Percentiles rank a stretch among this genome's conserved stretches.
Evolutionary conservation across 164 flowering plant genomes (phyloP).

Genomic region (Aristolochia fimbriata): DNA sequence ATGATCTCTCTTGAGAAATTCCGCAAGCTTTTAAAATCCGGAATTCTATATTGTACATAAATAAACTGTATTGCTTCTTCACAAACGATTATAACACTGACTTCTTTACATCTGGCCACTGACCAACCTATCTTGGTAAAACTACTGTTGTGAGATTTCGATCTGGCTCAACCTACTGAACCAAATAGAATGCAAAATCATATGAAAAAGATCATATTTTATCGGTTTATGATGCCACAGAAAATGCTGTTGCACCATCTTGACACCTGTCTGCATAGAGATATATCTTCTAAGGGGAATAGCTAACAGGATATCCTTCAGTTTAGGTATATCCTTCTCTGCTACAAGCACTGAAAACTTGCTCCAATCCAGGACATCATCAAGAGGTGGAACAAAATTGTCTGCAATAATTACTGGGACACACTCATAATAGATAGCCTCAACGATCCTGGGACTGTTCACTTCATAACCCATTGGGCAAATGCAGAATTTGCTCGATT

Average conservation of each 20-base stretch:
- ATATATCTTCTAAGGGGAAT: conserved; percentile 9
- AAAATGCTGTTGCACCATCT: conserved; percentile 15
- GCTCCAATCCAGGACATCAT: conserved; percentile 16
- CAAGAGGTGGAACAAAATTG: conserved; percentile 19
- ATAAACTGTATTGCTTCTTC: too few relatives aligned
- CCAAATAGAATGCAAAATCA: conserved; percentile 21
- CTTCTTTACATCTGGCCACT: too few relatives aligned
- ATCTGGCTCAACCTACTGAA: conserved; percentile 15
- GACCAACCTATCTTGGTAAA: too few relatives aligned
- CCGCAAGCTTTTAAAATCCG: too few relatives aligned
- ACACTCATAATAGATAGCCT: conserved; percentile 17
- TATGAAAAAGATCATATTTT: conserved; percentile 17
- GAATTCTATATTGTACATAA: too few relatives aligned
- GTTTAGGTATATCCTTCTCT: conserved; percentile 17
- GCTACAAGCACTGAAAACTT: conserved; percentile 15
- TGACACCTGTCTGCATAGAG: conserved; percentile 7
- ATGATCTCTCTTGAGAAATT: too few relatives aligned
- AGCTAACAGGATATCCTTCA: conserved; percentile 15
- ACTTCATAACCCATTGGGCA: conserved; percentile 23
- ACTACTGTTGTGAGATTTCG: conserved; percentile 1
- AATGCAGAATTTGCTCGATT: conserved; percentile 19
- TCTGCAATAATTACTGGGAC: conserved; percentile 22
- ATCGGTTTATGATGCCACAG: conserved; percentile 15
- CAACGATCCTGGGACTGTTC: conserved; percentile 18
- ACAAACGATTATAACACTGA: too few relatives aligned